A percentile compares a stretch with the other conserved stretches of the same genome.
These are phyloP conservation scores for Epicoccum sorghinum DNA, from an alignment of 2,329 filamentous ascomycete species.

Conservation along the genomic window DNA sequence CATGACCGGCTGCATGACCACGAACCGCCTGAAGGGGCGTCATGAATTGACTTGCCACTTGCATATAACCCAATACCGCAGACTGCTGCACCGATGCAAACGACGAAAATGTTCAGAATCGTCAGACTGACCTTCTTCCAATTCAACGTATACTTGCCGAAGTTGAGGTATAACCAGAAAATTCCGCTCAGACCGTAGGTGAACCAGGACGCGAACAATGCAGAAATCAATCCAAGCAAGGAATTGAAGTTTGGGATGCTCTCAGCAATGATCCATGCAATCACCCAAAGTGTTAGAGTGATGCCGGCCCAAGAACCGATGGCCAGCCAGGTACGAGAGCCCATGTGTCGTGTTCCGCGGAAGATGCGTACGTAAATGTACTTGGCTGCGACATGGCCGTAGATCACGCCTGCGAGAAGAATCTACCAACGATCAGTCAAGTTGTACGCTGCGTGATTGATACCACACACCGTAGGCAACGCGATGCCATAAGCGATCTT, in stretches of 20 bases:
- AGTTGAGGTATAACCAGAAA: conserved; percentile 57
- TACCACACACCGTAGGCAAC: conserved; percentile 58
- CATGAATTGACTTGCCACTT: conserved; percentile 31
- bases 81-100: conserved; percentile 36
- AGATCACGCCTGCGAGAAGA: conserved; percentile 72
- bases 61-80: conserved; percentile 33
- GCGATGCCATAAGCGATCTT: conserved; percentile 74
- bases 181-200: conserved; percentile 56
- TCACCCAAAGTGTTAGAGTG: conserved; percentile 60
- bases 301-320: conserved; percentile 64
- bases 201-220: conserved; percentile 69
- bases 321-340: conserved; percentile 23
- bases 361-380: conserved; percentile 70
- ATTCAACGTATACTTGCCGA: conserved; percentile 47
- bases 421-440: conserved; percentile 49
- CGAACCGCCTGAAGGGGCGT: conserved; percentile 22
- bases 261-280: conserved; percentile 71
- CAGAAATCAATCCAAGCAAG: conserved; percentile 64
- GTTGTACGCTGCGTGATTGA: not conserved
- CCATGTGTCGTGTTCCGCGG: conserved; percentile 57
- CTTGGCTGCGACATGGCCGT: conserved; percentile 66
- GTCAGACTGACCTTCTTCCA: conserved; percentile 55
- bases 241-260: conserved; percentile 72
- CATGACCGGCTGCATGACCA: conserved; percentile 26
- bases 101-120: conserved; percentile 50